These are phyloP conservation scores for Microsporum canis DNA, from an alignment of 2,329 filamentous ascomycete genomes.

Conservation along the genomic window DNA sequence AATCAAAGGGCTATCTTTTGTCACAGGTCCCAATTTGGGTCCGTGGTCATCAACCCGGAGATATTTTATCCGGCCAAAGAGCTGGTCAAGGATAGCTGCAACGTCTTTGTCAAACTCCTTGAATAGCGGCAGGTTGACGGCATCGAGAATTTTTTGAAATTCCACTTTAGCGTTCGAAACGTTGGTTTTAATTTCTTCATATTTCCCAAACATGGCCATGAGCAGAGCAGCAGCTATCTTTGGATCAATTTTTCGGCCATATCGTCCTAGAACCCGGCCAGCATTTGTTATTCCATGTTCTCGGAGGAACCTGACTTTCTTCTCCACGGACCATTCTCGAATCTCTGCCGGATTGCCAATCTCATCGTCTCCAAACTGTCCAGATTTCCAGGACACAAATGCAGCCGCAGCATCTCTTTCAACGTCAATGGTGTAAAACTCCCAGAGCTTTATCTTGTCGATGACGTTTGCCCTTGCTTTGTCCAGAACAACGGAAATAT, in stretches of 20 bases:
- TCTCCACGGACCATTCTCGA: constrained; percentile 44
- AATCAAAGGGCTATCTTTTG: constrained; percentile 65
- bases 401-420: constrained; percentile 58
- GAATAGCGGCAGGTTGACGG: constrained; percentile 80
- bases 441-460: constrained; percentile 69
- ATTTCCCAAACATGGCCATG: constrained; percentile 57
- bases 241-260: constrained; percentile 60
- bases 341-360: constrained; percentile 43
- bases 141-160: constrained; percentile 57
- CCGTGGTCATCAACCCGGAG: constrained; percentile 84
- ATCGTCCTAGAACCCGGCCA: constrained; percentile 69
- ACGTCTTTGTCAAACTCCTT: constrained; percentile 81
- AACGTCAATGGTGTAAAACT: constrained; percentile 80
- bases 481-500: constrained; percentile 71
- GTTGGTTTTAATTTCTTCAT: constrained; percentile 41
- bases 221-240: constrained; percentile 57
- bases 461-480: constrained; percentile 73
- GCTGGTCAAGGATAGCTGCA: constrained; percentile 72
- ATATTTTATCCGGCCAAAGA: constrained; percentile 93
- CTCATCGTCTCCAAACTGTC: constrained; percentile 38
- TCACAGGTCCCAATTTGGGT: constrained; percentile 72
- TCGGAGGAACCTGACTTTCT: constrained; percentile 50
- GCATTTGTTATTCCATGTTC: constrained; percentile 58
- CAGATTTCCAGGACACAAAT: constrained; percentile 57
- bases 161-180: constrained; percentile 39